phyloP scores from a whole-genome alignment of 129 eudicot genomes.

The Centaurea solstitialis region DNA sequence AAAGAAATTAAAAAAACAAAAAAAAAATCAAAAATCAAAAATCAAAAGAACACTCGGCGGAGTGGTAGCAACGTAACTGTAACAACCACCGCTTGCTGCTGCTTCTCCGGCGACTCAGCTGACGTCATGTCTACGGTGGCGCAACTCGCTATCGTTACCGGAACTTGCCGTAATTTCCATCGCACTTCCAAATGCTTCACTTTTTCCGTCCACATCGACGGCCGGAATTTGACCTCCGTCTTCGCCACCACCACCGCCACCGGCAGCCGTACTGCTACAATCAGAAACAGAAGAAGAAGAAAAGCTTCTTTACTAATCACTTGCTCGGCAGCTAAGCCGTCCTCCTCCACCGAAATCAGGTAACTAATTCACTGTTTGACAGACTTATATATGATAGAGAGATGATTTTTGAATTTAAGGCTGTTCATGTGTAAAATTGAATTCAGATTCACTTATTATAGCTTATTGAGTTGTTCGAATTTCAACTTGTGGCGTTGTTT shows the following conservation, averaged over 20 bases:
- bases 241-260: slow-evolving; percentile 22
- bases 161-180: slow-evolving; percentile 26
- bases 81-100: not conserved
- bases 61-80: slow-evolving; percentile 17
- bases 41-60: not conserved
- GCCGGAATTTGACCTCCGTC: slow-evolving; percentile 24
- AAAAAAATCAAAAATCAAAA: too few species aligned
- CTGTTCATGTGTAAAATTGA: not conserved
- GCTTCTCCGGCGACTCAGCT: slow-evolving; percentile 9
- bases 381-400: not conserved
- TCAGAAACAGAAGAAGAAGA: slow-evolving; percentile 23
- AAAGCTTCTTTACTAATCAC: slow-evolving; percentile 27
- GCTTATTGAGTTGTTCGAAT: not conserved
- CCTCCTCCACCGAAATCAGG: slow-evolving; percentile 76
- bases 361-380: slow-evolving; percentile 3
- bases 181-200: slow-evolving; percentile 31
- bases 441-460: not conserved
- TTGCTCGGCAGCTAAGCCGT: slow-evolving; percentile 74
- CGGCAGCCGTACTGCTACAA: slow-evolving; percentile 7
- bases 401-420: not conserved
- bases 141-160: slow-evolving; percentile 34
- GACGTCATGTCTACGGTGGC: slow-evolving; percentile 41
- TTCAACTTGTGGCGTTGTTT: not conserved
- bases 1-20: too few species aligned
- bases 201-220: slow-evolving; percentile 39